phyloP scores from a whole-genome alignment of 2,329 filamentous ascomycete species.

The Sporothrix pallida region DNA sequence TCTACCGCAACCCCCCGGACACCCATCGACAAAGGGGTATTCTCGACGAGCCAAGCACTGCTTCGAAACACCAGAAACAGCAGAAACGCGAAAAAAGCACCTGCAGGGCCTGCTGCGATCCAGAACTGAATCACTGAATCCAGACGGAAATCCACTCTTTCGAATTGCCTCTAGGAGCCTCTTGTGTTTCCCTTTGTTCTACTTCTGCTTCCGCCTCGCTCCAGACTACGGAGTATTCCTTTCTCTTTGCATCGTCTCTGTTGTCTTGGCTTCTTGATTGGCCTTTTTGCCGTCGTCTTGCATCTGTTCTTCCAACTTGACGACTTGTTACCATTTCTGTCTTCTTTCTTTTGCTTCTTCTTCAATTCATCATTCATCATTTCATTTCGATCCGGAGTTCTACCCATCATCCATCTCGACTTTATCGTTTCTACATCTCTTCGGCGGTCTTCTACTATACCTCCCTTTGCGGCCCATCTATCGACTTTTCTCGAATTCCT shows the following conservation, averaged over 20 bases:
- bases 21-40: constrained; percentile 9
- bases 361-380: neutral
- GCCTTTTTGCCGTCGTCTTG: constrained; percentile 17
- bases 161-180: neutral
- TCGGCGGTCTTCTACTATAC: neutral
- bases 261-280: constrained; percentile 20
- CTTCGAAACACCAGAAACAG: constrained; percentile 29
- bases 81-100: neutral
- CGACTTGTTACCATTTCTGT: neutral
- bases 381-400: neutral
- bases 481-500: neutral
- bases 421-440: neutral
- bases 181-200: constrained; percentile 21
- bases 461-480: constrained; percentile 7
- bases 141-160: neutral
- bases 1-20: neutral
- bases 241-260: neutral
- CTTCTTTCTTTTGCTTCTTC: neutral
- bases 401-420: neutral
- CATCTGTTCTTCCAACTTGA: neutral
- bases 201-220: neutral
- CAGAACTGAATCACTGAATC: neutral
- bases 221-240: neutral
- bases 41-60: constrained; percentile 29
- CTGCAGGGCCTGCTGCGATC: neutral